Evolutionary conservation across 352 stramenopile genomes (phyloP).

Genomic region (Pseudoperonospora humuli): DNA sequence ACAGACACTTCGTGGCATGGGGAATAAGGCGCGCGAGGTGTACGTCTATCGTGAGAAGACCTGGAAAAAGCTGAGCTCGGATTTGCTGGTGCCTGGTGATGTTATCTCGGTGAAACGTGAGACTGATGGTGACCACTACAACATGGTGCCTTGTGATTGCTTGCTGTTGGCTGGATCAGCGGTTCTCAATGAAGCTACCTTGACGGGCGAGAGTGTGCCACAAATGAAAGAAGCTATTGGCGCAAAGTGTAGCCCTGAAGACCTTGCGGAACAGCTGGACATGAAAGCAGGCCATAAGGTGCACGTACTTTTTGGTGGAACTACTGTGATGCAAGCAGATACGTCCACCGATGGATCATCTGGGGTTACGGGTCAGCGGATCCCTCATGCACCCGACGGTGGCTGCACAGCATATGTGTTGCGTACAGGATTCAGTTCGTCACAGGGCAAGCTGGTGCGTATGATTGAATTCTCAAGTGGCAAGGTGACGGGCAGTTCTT

Average conservation of each 20-base stretch:
- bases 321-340: slow-evolving; percentile 85
- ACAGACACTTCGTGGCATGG: slow-evolving; percentile 92
- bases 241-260: slow-evolving; percentile 62
- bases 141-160: slow-evolving; percentile 92
- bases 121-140: slow-evolving; percentile 71
- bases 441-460: slow-evolving; percentile 96
- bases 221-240: slow-evolving; percentile 95
- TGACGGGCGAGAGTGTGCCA: slow-evolving; percentile 97
- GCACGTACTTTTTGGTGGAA: slow-evolving; percentile 91
- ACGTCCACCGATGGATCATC: slow-evolving; percentile 27
- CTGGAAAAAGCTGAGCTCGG: slow-evolving; percentile 81
- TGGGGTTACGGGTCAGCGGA: slow-evolving; percentile 19
- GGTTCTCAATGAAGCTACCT: slow-evolving; percentile 98
- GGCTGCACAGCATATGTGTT: slow-evolving; percentile 93
- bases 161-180: slow-evolving; percentile 91
- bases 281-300: slow-evolving; percentile 87
- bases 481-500: slow-evolving; percentile 92
- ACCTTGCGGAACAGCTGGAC: slow-evolving; percentile 62
- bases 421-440: slow-evolving; percentile 95
- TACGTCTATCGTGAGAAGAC: slow-evolving; percentile 86
- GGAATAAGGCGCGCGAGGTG: slow-evolving; percentile 78
- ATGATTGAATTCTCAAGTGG: slow-evolving; percentile 98
- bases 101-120: slow-evolving; percentile 89
- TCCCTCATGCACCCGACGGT: slow-evolving; percentile 80
- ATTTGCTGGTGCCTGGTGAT: slow-evolving; percentile 89